Percentiles rank a stretch among this genome's conserved stretches.
Evolutionary conservation across 129 eudicot genomes (phyloP).

Genomic region (Chrysanthemum lavandulifolium): DNA sequence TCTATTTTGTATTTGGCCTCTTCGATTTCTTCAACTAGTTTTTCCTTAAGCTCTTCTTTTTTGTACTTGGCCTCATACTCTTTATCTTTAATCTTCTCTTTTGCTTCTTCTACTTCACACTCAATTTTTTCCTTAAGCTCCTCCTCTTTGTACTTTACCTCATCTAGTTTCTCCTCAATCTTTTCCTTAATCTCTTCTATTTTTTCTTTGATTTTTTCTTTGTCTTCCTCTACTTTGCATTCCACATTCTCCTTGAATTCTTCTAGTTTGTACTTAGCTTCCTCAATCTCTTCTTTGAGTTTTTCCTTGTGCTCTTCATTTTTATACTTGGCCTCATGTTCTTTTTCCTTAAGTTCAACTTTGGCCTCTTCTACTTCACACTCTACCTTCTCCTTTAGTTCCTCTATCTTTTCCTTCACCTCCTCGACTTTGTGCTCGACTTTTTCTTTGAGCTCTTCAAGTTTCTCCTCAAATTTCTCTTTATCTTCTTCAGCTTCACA

Average conservation of each 20-base stretch:
- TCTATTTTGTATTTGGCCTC: conserved; percentile 30
- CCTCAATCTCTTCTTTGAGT: conserved; percentile 22
- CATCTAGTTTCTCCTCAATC: conserved; percentile 16
- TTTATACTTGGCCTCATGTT: conserved; percentile 22
- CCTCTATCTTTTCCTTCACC: conserved; percentile 16
- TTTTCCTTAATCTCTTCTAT: conserved; percentile 23
- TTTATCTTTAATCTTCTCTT: conserved; percentile 23
- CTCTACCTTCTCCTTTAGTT: conserved; percentile 26
- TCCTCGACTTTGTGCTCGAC: conserved; percentile 20
- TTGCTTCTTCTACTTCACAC: conserved; percentile 24
- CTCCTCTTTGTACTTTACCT: conserved; percentile 19
- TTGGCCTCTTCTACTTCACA: conserved; percentile 30
- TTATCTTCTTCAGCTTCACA: conserved; percentile 21
- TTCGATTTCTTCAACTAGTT: conserved; percentile 21
- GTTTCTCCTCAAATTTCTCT: conserved; percentile 26
- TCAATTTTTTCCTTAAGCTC: conserved; percentile 20
- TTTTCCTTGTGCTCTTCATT: conserved; percentile 30
- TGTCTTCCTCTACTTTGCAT: conserved; percentile 22
- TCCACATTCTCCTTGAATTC: conserved; percentile 23
- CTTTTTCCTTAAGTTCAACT: conserved; percentile 27
- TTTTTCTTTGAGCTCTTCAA: conserved; percentile 22
- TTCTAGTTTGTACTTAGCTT: conserved; percentile 26
- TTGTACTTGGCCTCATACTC: conserved; percentile 20
- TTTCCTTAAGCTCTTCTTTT: conserved; percentile 22
- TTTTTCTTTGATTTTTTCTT: conserved; percentile 16